phyloP scores from a whole-genome alignment of 495 filamentous ascomycete species.

The Daldinia vernicosa region DNA sequence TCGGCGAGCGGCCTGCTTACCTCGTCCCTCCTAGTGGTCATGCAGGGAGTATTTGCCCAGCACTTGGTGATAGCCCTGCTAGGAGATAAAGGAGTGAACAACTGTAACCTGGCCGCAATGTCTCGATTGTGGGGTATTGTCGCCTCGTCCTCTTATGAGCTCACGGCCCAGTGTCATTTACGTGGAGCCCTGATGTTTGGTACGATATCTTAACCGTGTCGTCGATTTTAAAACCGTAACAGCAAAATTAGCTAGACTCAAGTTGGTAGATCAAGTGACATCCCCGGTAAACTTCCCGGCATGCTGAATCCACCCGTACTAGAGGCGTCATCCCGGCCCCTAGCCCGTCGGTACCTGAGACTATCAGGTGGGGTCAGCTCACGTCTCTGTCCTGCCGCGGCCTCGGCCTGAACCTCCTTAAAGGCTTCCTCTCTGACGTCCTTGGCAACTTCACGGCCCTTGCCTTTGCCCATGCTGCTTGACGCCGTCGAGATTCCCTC shows the following conservation, averaged over 20 bases:
- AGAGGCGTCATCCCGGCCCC: constrained; percentile 46
- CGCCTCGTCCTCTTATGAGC: background rate
- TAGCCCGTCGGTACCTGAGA: constrained; percentile 50
- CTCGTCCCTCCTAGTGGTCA: constrained; percentile 1
- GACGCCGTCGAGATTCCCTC: constrained; percentile 47
- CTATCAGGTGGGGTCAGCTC: constrained; percentile 49
- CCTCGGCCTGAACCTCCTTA: constrained; percentile 57
- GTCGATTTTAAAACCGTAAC: background rate
- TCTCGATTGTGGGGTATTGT: background rate
- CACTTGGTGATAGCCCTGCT: background rate
- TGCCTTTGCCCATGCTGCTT: constrained; percentile 53
- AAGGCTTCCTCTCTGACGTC: constrained; percentile 58
- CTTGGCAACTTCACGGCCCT: constrained; percentile 59
- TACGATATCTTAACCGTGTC: background rate
- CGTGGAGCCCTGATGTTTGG: background rate
- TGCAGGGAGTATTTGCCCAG: background rate
- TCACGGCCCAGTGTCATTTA: background rate
- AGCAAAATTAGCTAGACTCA: constrained; percentile 1
- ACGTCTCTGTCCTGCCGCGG: constrained; percentile 43
- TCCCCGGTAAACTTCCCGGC: constrained; percentile 40
- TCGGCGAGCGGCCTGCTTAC: background rate
- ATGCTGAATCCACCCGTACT: constrained; percentile 41
- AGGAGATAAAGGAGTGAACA: background rate
- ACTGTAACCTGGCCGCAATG: background rate
- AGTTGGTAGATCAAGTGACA: constrained; percentile 37